Evolutionary conservation across 2,329 filamentous ascomycete genomes (phyloP), one percentile per base, ranked within the genome.

Genomic region (Didymellaceae sp.): DNA sequence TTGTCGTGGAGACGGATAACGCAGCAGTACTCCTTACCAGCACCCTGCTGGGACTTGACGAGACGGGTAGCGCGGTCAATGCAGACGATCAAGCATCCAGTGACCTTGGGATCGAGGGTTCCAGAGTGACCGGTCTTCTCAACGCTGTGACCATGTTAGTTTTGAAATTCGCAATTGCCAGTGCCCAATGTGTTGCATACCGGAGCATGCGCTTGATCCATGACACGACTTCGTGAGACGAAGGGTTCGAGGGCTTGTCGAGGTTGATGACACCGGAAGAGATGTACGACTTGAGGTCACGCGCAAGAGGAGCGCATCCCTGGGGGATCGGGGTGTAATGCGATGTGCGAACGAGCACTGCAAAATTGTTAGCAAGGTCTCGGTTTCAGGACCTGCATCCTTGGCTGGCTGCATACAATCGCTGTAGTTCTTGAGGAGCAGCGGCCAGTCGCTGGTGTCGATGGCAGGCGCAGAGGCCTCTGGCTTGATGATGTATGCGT

Each of bases 61-160:
- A 99, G 86, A 70, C 94, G 89, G 61, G 94, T 99, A 45, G 94
- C 94, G 71, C 94, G 91, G 78, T 97, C 94, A 73, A 97, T 90
- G 77, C 90, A 95, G 71, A 95, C 90, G 72, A 96, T 96, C 73
- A 96, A 79, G 77, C 91, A 96, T 67, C 92, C 92, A 39, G 92
- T 99, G 71, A 99, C 94, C 80, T 97, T 97, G 71, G 93, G 93
- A 75, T 99, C 94, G 67, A 99, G 89, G 56, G 94, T 99, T 74
- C 94, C 94, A 65, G 91, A 96, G 84, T 99, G 94, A 63, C 94
- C 94, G 55, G 94, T 99, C 81, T 97, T 97, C 74, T 99, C 93
- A 58, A 89, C 87, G 71, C 90, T 90, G 50, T 6, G 37, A 10
- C 7, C 3, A 3, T 8, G 38, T 71, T 57, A 69, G 62, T 26